These are phyloP conservation scores for Saccharomycopsis fodiens DNA, from an alignment of 805 yeast species.

Conservation along the genomic window DNA sequence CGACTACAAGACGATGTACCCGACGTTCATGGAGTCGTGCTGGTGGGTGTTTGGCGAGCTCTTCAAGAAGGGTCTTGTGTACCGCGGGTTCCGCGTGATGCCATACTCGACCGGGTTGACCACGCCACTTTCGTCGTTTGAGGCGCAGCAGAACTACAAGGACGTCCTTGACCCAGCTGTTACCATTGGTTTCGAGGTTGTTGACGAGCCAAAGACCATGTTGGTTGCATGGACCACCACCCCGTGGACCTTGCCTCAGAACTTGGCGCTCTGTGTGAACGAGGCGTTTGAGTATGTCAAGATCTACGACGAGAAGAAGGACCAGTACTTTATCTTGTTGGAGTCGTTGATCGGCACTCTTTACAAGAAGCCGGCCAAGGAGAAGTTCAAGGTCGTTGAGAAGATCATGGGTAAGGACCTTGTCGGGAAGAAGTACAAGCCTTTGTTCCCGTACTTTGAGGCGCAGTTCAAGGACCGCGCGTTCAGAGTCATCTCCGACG, in stretches of 20 bases:
- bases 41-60: conserved; percentile 98
- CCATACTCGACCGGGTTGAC: conserved; percentile 98
- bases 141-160: conserved; percentile 97
- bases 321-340: conserved; percentile 71
- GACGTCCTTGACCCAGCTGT: conserved; percentile 97
- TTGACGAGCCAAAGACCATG: conserved; percentile 72
- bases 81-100: conserved; percentile 96
- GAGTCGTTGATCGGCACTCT: conserved; percentile 76
- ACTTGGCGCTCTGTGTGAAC: conserved; percentile 85
- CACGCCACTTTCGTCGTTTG: conserved; percentile 94
- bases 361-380: conserved; percentile 92
- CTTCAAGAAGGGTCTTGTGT: conserved; percentile 78
- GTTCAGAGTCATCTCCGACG: conserved; percentile 74
- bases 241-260: conserved; percentile 98
- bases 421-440: conserved; percentile 72
- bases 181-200: conserved; percentile 78
- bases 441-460: conserved; percentile 74
- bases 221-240: conserved; percentile 99
- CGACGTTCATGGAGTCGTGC: conserved; percentile 93
- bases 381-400: conserved; percentile 77
- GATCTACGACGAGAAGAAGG: conserved; percentile 82
- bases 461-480: conserved; percentile 70
- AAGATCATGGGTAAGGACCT: conserved; percentile 73
- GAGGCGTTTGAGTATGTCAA: conserved; percentile 88
- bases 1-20: conserved; percentile 95